Conservation (phyloP, 805 yeast species). For the Cyberlindnera amylophila region DNA sequence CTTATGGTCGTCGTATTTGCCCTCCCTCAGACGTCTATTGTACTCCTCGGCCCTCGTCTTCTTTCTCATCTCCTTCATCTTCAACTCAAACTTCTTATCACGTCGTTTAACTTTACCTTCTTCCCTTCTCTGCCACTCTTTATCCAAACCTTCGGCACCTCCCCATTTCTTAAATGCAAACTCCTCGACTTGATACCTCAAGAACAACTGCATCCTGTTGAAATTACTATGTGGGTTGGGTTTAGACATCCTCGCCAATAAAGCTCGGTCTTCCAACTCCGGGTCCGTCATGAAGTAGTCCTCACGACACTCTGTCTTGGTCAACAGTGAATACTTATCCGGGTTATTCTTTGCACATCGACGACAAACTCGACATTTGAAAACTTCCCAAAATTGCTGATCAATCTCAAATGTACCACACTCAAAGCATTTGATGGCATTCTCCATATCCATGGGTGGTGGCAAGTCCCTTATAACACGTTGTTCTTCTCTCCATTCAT, state of each 20-base stretch:
- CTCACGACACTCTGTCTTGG: slow-evolving; percentile 92
- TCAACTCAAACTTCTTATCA: slow-evolving; percentile 75
- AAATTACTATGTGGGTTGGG: slow-evolving; percentile 91
- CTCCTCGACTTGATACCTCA: slow-evolving; percentile 90
- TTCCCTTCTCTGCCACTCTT: slow-evolving; percentile 89
- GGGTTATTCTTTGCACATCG: slow-evolving; percentile 69
- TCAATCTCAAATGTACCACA: slow-evolving; percentile 83
- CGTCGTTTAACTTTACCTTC: slow-evolving; percentile 63
- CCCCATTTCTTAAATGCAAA: slow-evolving; percentile 95
- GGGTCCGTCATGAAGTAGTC: slow-evolving; percentile 94
- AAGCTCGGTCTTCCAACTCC: slow-evolving; percentile 66
- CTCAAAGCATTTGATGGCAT: slow-evolving; percentile 80
- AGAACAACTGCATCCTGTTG: slow-evolving; percentile 87
- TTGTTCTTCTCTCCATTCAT: slow-evolving; percentile 48
- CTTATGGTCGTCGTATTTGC: slow-evolving; percentile 56
- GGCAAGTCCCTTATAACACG: slow-evolving; percentile 49
- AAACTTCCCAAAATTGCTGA: slow-evolving; percentile 62
- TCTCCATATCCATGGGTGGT: slow-evolving; percentile 67
- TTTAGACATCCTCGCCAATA: slow-evolving; percentile 77
- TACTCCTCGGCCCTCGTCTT: slow-evolving; percentile 89
- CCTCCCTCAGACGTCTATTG: slow-evolving; percentile 64
- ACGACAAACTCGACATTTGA: slow-evolving; percentile 73
- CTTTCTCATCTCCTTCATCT: slow-evolving; percentile 81
- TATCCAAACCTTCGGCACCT: slow-evolving; percentile 78
- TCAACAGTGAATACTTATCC: slow-evolving; percentile 83